A percentile compares a stretch with the other conserved stretches of the same genome.
Conservation (phyloP, 2,329 filamentous ascomycete genomes). For the Aspergillus candidus region DNA sequence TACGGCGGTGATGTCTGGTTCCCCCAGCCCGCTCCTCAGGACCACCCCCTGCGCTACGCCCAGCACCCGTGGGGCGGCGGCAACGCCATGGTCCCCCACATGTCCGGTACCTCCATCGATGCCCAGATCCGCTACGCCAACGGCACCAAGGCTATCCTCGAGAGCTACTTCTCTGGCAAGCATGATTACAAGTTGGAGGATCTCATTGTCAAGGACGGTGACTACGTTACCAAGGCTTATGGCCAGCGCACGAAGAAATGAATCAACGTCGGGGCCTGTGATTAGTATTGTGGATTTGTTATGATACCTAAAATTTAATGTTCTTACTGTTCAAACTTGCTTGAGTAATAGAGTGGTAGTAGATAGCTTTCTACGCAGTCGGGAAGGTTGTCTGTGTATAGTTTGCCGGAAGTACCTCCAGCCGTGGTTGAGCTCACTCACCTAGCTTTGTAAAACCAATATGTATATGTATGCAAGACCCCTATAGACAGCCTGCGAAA, state of each 20-base stretch:
- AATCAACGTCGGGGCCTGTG: neutral
- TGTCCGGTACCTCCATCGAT: conserved; percentile 98
- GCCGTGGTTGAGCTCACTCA: no score
- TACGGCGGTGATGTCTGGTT: conserved; percentile 64
- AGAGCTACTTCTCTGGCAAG: conserved; percentile 82
- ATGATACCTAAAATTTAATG: conserved; percentile 18
- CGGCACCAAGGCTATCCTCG: conserved; percentile 81
- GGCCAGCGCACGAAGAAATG: conserved; percentile 56
- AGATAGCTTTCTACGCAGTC: neutral
- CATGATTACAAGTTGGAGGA: conserved; percentile 86
- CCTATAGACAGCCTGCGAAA: no score
- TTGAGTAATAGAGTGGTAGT: neutral
- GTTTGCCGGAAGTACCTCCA: no score
- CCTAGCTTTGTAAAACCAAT: no score
- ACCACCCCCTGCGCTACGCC: conserved; percentile 87
- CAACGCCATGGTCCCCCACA: conserved; percentile 98
- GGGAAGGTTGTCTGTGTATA: no score
- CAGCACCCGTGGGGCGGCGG: conserved; percentile 94
- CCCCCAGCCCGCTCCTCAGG: conserved; percentile 90
- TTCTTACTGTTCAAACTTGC: neutral
- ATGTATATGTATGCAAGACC: no score
- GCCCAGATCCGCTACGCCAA: conserved; percentile 88
- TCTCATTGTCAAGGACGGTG: conserved; percentile 80
- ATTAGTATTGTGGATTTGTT: conserved; percentile 7
- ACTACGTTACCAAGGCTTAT: conserved; percentile 93